Percentiles rank a stretch among this genome's conserved stretches.
phyloP scores from a whole-genome alignment of 2,329 filamentous ascomycete species.

The Ceratocystis ficicola region DNA sequence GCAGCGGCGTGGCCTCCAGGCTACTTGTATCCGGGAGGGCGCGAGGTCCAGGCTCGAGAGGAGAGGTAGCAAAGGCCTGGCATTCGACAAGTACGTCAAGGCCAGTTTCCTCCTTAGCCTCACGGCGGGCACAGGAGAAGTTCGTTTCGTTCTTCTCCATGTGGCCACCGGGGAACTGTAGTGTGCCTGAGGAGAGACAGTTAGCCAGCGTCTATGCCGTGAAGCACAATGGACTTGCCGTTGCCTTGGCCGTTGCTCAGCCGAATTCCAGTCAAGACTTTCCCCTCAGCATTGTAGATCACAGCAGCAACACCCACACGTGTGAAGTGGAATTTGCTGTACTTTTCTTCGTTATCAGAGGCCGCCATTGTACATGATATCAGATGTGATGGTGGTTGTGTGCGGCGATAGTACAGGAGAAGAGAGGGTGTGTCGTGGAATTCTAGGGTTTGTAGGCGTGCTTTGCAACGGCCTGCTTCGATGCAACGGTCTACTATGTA shows the following conservation, averaged over 20 bases:
- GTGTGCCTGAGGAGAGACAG: conserved; percentile 37
- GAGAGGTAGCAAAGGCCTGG: background rate
- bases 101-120: conserved; percentile 59
- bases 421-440: too few species aligned
- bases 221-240: conserved; percentile 29
- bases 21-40: background rate
- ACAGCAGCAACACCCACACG: conserved; percentile 41
- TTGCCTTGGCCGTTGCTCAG: conserved; percentile 36
- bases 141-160: conserved; percentile 57
- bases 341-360: background rate
- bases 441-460: too few species aligned
- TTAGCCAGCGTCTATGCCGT: background rate
- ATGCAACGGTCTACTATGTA: too few species aligned
- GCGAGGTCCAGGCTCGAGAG: background rate
- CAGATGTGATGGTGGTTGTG: background rate
- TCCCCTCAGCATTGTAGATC: conserved; percentile 34
- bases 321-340: conserved; percentile 27
- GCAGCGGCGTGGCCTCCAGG: background rate
- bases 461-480: too few species aligned
- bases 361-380: background rate
- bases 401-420: background rate
- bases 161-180: conserved; percentile 62
- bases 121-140: conserved; percentile 51
- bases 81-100: conserved; percentile 40
- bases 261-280: conserved; percentile 38